Base-by-base conservation (phyloP, 1,284 basidiomycete species). In the Fistulinella cinereoalba region DNA sequence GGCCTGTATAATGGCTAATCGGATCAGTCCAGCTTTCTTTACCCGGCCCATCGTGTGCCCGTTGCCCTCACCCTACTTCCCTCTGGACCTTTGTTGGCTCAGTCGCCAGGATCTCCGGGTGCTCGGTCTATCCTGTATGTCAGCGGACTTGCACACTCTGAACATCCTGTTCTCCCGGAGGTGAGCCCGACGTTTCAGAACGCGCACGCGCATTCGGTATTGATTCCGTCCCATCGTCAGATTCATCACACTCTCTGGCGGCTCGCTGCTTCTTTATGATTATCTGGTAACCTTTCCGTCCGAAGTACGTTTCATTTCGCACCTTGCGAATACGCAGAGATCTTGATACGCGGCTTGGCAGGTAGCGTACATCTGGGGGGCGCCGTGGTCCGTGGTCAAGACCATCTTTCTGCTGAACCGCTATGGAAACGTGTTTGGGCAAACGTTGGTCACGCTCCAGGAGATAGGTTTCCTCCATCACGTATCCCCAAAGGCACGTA, bases 291-390 rank as follows among this genome's bases (percentile, higher is more conserved):
- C 52, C 6, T 37, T 53, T 16, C 28, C 47, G 18, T 41, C 37
- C 23, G 52, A 53, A 25, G 52, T 50, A 38, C 21, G 42, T 37
- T 11, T 13, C 19, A 6, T 23, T 23, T 9, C 25, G 23, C n/a
- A 9, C 11, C 6, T 28, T 36, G 3, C 10, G 12, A 11, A 5
- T n/a, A 13, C 22, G 6, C 37, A 18, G 13, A 16, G 28, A 32
- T 9, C 13, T 25, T 7, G n/a, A n/a, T n/a, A 42, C 12, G 11
- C 23, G n/a, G 16, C 11, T 11, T 22, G 34, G 15, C 28, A 56
- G 55, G 41, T 50, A 25, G 44, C 43, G 12, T 47, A 46, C 33
- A 49, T 56, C 2, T 56, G 31, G 43, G 43, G 37, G n/a, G 43
- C 47, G 2, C 48, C 45, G 1, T 43, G 47, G 43, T 44, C 44